A percentile compares a stretch with the other conserved stretches of the same genome.
These are phyloP conservation scores for Rhodotorula sp. DNA, from an alignment of 1,284 basidiomycete species.

Conservation along the genomic window DNA sequence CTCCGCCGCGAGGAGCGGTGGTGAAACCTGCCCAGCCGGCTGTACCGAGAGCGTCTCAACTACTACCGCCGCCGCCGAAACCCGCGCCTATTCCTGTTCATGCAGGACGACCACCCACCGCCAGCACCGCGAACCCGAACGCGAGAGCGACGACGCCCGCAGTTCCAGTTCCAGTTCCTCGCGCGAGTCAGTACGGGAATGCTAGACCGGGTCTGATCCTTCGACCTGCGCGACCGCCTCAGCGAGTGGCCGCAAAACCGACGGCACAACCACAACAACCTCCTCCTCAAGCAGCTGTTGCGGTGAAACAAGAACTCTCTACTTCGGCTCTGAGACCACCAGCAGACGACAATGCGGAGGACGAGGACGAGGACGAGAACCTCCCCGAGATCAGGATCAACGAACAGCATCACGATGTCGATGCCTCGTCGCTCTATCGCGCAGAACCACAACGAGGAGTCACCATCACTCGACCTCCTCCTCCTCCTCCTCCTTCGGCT, in stretches of 20 bases:
- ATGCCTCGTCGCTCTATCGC: slow-evolving; percentile 5
- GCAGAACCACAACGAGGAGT: slow-evolving; percentile 15
- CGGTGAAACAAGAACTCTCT: background rate
- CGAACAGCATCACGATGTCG: background rate
- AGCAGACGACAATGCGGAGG: background rate
- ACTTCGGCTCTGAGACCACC: background rate
- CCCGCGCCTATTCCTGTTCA: no score
- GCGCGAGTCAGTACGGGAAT: background rate
- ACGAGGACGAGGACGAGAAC: slow-evolving; percentile 26
- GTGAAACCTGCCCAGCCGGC: background rate
- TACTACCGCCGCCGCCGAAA: background rate
- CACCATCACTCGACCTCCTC: background rate
- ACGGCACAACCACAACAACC: no score
- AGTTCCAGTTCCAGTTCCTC: background rate
- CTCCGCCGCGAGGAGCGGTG: background rate
- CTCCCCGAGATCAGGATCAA: slow-evolving; percentile 25
- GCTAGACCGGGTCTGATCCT: slow-evolving; percentile 1
- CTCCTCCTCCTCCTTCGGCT: no score
- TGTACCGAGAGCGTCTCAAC: background rate
- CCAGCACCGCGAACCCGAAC: background rate
- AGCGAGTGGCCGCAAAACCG: background rate
- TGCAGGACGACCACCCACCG: background rate
- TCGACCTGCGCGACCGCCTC: slow-evolving; percentile 11
- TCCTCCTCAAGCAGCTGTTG: background rate
- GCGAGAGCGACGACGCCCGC: background rate